Base-by-base conservation (phyloP, 805 yeast species). In the Trichomonascus vanleenenianus region DNA sequence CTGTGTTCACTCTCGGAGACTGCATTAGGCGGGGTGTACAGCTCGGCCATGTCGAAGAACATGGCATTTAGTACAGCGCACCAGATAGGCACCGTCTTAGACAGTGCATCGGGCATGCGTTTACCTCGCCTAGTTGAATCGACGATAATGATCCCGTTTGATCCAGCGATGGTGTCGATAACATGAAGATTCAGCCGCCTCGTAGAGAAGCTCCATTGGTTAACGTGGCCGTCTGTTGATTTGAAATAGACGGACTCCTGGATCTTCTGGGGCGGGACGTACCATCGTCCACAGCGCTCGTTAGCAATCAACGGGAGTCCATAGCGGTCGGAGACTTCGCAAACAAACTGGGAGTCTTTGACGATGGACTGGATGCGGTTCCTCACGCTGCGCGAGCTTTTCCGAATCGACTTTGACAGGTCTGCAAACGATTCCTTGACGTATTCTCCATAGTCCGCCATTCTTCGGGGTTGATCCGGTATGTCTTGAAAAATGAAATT, bases 81-180 rank as follows among this genome's bases (percentile, higher is more conserved):
- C 97, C 97, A 88, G 1, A 86, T 84, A 0, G 96, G 96, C 1
- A 88, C 70, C 0, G 96, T 88, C 55, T 88, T 88, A 55, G 88
- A 81, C 5, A 86, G 62, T 0, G 96, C 83, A 61, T 88, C 97
- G 0, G 97, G 96, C 64, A 87, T 78, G 20, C 74, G 64, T 58
- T 87, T 88, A 2, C 96, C 96, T 35, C 88, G 70, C 50, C 96
- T 66, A 0, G 96, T 87, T 11, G 95, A 85, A 61, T 88, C 96
- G 1, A 88, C 82, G 7, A 87, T 67, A 1, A 81, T 65, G 0
- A 76, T 51, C 48, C 88, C 88, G 9, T 64, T 57, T 31, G 65
- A 36, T 2, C 60, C 45, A 0, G 55, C 55, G 0, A 85, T 56
- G 0, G 75, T 40, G 0, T 77, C 75, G 2, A 87, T 56, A 2